Evolutionary conservation across 1,284 basidiomycete genomes (phyloP).

Genomic region (Violaceomyces palustris): DNA sequence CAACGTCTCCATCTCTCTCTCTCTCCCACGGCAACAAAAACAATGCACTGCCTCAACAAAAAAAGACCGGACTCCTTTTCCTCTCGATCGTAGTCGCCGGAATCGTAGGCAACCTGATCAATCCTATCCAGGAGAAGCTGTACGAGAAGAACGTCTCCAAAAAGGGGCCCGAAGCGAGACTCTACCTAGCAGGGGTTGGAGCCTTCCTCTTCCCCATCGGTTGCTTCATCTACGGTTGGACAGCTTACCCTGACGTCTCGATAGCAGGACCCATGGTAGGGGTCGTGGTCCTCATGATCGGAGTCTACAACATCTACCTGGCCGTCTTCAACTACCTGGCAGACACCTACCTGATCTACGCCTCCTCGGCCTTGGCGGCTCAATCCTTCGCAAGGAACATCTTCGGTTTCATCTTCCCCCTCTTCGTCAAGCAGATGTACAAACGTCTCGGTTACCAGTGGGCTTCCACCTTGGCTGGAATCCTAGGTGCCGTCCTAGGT

Average conservation of each 20-base stretch:
- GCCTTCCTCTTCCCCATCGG: conserved; percentile 36
- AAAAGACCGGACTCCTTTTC: conserved; percentile 36
- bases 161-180: conserved; percentile 55
- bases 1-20: conserved; percentile 45
- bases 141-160: conserved; percentile 14
- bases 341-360: conserved; percentile 58
- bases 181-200: conserved; percentile 54
- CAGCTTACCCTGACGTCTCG: conserved; percentile 16
- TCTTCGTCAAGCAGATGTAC: conserved; percentile 58
- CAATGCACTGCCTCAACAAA: too few species aligned
- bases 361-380: conserved; percentile 70
- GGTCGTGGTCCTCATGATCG: conserved; percentile 30
- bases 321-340: conserved; percentile 60
- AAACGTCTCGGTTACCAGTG: conserved; percentile 62
- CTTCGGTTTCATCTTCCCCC: conserved; percentile 33
- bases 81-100: conserved; percentile 27
- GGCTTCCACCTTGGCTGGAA: conserved; percentile 65
- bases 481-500: conserved; percentile 62
- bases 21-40: conserved; percentile 27
- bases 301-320: conserved; percentile 50
- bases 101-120: conserved; percentile 64
- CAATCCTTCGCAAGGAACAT: conserved; percentile 66
- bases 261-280: conserved; percentile 52
- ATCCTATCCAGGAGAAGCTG: conserved; percentile 53
- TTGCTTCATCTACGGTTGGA: conserved; percentile 52